Percentiles rank a stretch among this genome's conserved stretches.
These are phyloP conservation scores for Cladosporium sp. DNA, from an alignment of 2,329 filamentous ascomycete genomes.

Conservation along the genomic window DNA sequence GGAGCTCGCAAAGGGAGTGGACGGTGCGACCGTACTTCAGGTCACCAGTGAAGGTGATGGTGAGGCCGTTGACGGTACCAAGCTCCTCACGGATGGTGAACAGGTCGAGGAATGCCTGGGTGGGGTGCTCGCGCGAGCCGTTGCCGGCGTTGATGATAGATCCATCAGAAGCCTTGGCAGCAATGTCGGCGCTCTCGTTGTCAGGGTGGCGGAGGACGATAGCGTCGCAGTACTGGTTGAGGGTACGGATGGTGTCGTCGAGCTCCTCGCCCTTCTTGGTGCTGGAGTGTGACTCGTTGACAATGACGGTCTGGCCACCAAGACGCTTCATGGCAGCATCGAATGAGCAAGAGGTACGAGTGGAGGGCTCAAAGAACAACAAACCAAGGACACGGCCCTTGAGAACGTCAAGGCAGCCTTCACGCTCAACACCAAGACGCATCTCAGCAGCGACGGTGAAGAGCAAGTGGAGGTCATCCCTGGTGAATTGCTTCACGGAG, in stretches of 20 bases:
- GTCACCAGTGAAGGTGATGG: conserved; percentile 93
- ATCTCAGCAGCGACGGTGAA: conserved; percentile 98
- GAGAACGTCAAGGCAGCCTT: conserved; percentile 82
- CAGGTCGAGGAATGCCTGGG: conserved; percentile 93
- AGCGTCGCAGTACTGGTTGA: conserved; percentile 91
- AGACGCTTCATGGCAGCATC: conserved; percentile 98
- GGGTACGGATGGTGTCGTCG: conserved; percentile 87
- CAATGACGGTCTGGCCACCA: conserved; percentile 77
- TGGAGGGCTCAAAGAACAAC: conserved; percentile 97
- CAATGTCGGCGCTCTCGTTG: conserved; percentile 72
- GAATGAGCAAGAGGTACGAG: conserved; percentile 90
- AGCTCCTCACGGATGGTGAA: conserved; percentile 98
- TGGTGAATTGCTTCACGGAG: conserved; percentile 85
- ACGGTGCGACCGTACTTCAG: conserved; percentile 90
- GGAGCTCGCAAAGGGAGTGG: conserved; percentile 88
- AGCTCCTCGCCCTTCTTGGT: conserved; percentile 92
- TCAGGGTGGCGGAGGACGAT: conserved; percentile 93
- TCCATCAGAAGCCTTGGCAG: conserved; percentile 80
- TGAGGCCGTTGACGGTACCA: conserved; percentile 89
- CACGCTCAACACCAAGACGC: conserved; percentile 87
- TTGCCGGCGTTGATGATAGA: conserved; percentile 98
- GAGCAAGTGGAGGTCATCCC: conserved; percentile 82
- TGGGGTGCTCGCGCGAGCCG: conserved; percentile 92
- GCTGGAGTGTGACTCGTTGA: conserved; percentile 79
- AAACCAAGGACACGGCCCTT: conserved; percentile 83